These are phyloP conservation scores for Medicago lupulina DNA, from an alignment of 306 rosid genomes.

Conservation along the genomic window DNA sequence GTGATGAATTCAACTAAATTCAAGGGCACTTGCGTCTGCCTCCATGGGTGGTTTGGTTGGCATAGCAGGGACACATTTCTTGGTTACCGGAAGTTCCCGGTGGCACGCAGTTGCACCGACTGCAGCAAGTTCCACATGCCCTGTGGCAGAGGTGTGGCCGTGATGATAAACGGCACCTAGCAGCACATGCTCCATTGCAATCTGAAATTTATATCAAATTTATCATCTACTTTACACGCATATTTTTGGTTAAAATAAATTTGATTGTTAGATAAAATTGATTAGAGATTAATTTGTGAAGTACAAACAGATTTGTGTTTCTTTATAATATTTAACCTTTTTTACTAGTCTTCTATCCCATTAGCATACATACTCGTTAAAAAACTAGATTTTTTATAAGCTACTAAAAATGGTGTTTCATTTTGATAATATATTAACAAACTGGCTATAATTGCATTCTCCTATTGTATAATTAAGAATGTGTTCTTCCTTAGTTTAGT, in stretches of 20 bases:
- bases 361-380: too few relatives aligned
- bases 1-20: not conserved
- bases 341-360: not conserved
- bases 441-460: too few relatives aligned
- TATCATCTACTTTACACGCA: not conserved
- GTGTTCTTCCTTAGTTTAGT: too few relatives aligned
- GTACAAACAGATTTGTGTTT: not conserved
- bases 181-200: constrained; percentile 55
- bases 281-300: too few relatives aligned
- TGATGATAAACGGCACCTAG: constrained; percentile 62
- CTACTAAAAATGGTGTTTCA: too few relatives aligned
- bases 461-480: too few relatives aligned
- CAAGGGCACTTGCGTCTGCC: constrained; percentile 80
- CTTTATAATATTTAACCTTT: too few relatives aligned
- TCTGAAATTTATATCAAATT: constrained; percentile 41
- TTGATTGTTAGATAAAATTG: not conserved
- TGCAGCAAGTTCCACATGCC: constrained; percentile 77
- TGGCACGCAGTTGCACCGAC: constrained; percentile 71
- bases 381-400: too few relatives aligned
- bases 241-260: not conserved
- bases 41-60: constrained; percentile 66
- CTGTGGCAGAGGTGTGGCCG: constrained; percentile 60
- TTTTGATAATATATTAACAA: too few relatives aligned
- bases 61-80: constrained; percentile 71
- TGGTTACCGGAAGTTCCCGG: constrained; percentile 75